phyloP scores from a whole-genome alignment of 371 early-diverging fungal species.

The Apophysomyces sp. region DNA sequence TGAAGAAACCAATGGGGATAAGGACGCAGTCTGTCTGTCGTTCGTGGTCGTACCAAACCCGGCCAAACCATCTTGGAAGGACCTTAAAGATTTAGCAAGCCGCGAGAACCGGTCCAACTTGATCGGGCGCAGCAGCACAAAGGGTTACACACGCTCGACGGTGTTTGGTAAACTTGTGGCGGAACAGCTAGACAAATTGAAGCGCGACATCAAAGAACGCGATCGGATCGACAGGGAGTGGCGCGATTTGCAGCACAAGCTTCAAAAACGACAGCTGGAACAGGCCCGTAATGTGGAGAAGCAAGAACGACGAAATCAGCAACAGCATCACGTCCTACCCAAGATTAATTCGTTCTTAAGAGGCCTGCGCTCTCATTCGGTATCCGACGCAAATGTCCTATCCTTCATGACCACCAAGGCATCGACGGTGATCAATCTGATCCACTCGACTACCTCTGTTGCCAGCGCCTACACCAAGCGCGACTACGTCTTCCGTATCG shows the following conservation, averaged over 20 bases:
- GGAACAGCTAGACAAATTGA: slow-evolving; percentile 69
- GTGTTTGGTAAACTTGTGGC: slow-evolving; percentile 60
- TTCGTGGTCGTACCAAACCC: slow-evolving; percentile 25
- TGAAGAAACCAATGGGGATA: slow-evolving; percentile 11
- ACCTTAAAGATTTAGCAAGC: slow-evolving; percentile 34
- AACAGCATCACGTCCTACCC: slow-evolving; percentile 29
- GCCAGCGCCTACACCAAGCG: slow-evolving; percentile 73
- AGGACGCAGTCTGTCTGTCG: slow-evolving; percentile 6
- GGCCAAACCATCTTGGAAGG: slow-evolving; percentile 29
- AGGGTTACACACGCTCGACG: slow-evolving; percentile 8
- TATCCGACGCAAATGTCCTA: slow-evolving; percentile 10
- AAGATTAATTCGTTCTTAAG: slow-evolving; percentile 40
- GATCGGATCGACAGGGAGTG: slow-evolving; percentile 71
- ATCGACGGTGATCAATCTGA: slow-evolving; percentile 77
- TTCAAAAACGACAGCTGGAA: slow-evolving; percentile 71
- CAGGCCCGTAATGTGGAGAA: slow-evolving; percentile 66
- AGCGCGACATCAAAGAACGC: slow-evolving; percentile 70
- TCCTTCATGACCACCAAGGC: slow-evolving; percentile 45
- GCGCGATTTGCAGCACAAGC: slow-evolving; percentile 61
- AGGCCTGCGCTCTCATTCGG: slow-evolving; percentile 21
- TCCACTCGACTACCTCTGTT: slow-evolving; percentile 73
- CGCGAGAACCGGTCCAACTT: slow-evolving; percentile 35
- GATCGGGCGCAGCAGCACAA: slow-evolving; percentile 25
- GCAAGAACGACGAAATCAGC: slow-evolving; percentile 32
- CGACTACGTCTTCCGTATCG: slow-evolving; percentile 78